These are phyloP conservation scores for Bipolaris sorokiniana DNA, from an alignment of 2,329 filamentous ascomycete genomes.

Conservation along the genomic window DNA sequence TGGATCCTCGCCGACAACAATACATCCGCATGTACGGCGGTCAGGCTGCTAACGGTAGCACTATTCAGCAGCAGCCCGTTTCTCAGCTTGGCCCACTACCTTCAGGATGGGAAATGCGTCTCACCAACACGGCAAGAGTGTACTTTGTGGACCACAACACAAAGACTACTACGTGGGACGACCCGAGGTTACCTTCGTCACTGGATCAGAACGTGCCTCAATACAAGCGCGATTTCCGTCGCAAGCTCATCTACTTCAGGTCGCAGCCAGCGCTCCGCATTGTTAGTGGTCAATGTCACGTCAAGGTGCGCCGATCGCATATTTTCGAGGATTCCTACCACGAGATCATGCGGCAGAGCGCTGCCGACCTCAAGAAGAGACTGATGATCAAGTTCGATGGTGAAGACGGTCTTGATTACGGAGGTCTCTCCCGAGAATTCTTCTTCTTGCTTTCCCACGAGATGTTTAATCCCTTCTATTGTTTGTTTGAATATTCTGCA, in stretches of 20 bases:
- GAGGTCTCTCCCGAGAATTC: slow-evolving; percentile 94
- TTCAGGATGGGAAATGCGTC: slow-evolving; percentile 99
- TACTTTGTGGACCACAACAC: slow-evolving; percentile 99
- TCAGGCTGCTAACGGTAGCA: slow-evolving; percentile 74
- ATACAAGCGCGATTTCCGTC: slow-evolving; percentile 98
- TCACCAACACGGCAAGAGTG: slow-evolving; percentile 95
- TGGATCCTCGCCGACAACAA: slow-evolving; percentile 94
- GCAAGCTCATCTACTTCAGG: slow-evolving; percentile 98
- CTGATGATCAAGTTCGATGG: slow-evolving; percentile 99
- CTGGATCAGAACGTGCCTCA: slow-evolving; percentile 98
- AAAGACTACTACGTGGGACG: slow-evolving; percentile 99
- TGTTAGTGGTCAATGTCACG: slow-evolving; percentile 93
- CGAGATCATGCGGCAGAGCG: slow-evolving; percentile 95
- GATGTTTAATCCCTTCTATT: slow-evolving; percentile 99
- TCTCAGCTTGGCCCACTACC: slow-evolving; percentile 94
- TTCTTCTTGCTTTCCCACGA: slow-evolving; percentile 99
- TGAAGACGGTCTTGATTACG: slow-evolving; percentile 96
- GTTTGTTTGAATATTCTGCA: slow-evolving; percentile 97
- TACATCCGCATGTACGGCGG: slow-evolving; percentile 99
- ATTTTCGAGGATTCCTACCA: slow-evolving; percentile 99
- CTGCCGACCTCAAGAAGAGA: slow-evolving; percentile 95
- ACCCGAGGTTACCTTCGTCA: slow-evolving; percentile 91
- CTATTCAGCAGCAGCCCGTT: slow-evolving; percentile 96
- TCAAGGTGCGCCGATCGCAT: slow-evolving; percentile 94
- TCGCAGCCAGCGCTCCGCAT: slow-evolving; percentile 97